Evolutionary conservation across 495 filamentous ascomycete species (phyloP).

Genomic region (Oidiodendron maius): DNA sequence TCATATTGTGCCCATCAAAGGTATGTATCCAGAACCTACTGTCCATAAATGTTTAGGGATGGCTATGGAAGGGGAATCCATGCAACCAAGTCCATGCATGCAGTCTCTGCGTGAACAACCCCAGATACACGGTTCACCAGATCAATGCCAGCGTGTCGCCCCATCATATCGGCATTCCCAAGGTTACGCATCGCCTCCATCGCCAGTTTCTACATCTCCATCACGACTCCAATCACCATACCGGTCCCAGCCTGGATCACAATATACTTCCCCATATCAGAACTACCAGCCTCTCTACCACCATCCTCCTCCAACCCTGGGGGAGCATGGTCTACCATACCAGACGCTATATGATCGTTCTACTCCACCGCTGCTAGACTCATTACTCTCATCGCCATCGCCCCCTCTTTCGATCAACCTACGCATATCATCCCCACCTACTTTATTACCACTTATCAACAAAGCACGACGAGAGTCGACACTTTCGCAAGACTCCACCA

Average conservation of each 20-base stretch:
- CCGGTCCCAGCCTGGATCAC: slow-evolving; percentile 5
- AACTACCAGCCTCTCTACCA: slow-evolving; percentile 20
- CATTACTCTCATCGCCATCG: slow-evolving; percentile 22
- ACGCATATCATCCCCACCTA: slow-evolving; percentile 14
- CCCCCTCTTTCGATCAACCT: slow-evolving; percentile 15
- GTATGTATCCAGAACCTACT: slow-evolving; percentile 97
- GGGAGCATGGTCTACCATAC: slow-evolving; percentile 8
- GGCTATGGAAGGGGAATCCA: slow-evolving; percentile 37
- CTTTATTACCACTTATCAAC: slow-evolving; percentile 4
- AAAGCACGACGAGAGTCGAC: not conserved
- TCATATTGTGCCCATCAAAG: slow-evolving; percentile 78
- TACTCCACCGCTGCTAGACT: slow-evolving; percentile 19
- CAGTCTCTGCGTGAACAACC: slow-evolving; percentile 36
- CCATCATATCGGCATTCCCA: slow-evolving; percentile 33
- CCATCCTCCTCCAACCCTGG: slow-evolving; percentile 10
- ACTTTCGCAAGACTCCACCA: slow-evolving; percentile 6
- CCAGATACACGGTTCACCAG: slow-evolving; percentile 38
- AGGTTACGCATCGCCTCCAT: slow-evolving; percentile 62
- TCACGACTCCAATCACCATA: slow-evolving; percentile 23
- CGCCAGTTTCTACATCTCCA: slow-evolving; percentile 41
- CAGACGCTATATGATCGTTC: slow-evolving; percentile 17
- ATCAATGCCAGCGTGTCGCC: slow-evolving; percentile 14
- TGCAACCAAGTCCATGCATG: slow-evolving; percentile 36
- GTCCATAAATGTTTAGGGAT: slow-evolving; percentile 64
- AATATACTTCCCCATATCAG: slow-evolving; percentile 17